Percentiles rank a stretch among this genome's conserved stretches.
phyloP scores from a whole-genome alignment of 2,329 filamentous ascomycete genomes.

The Diaporthe aspalathi region DNA sequence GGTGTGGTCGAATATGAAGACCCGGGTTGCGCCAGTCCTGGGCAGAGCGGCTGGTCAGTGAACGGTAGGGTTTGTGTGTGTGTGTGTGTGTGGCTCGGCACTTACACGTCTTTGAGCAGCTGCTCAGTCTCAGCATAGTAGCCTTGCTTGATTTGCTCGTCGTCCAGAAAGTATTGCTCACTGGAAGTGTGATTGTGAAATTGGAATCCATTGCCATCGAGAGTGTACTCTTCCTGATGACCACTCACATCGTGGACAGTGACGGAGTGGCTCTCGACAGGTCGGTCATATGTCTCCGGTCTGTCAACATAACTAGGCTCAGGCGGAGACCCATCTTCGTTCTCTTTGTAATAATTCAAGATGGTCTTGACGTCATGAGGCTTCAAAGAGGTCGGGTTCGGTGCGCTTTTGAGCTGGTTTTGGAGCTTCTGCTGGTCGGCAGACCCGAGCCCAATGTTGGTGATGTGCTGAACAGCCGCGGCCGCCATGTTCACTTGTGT shows the following conservation, averaged over 20 bases:
- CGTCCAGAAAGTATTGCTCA: constrained; percentile 67
- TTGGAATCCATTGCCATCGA: constrained; percentile 67
- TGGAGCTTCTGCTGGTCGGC: not conserved
- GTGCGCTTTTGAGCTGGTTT: not conserved
- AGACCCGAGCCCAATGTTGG: constrained; percentile 1
- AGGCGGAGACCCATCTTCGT: constrained; percentile 9
- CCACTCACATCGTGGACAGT: constrained; percentile 67
- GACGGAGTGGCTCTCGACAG: constrained; percentile 45
- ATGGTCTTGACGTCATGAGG: constrained; percentile 21
- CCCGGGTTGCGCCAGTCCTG: constrained; percentile 18
- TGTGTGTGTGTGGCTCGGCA: too few relatives aligned
- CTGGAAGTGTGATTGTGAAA: constrained; percentile 61
- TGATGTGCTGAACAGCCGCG: not conserved
- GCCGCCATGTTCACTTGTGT: not conserved
- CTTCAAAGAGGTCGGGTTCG: constrained; percentile 13
- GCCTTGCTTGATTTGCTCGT: constrained; percentile 41
- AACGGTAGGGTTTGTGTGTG: too few relatives aligned
- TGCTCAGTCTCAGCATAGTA: constrained; percentile 19
- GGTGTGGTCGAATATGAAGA: constrained; percentile 46
- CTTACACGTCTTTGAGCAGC: constrained; percentile 24
- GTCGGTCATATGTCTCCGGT: constrained; percentile 4
- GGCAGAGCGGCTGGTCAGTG: too few relatives aligned
- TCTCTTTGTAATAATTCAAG: constrained; percentile 16
- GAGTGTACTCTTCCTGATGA: constrained; percentile 73
- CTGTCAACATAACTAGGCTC: constrained; percentile 14